These are phyloP conservation scores for Clausena lansium DNA, from an alignment of 345 rosid species.

Conservation along the genomic window DNA sequence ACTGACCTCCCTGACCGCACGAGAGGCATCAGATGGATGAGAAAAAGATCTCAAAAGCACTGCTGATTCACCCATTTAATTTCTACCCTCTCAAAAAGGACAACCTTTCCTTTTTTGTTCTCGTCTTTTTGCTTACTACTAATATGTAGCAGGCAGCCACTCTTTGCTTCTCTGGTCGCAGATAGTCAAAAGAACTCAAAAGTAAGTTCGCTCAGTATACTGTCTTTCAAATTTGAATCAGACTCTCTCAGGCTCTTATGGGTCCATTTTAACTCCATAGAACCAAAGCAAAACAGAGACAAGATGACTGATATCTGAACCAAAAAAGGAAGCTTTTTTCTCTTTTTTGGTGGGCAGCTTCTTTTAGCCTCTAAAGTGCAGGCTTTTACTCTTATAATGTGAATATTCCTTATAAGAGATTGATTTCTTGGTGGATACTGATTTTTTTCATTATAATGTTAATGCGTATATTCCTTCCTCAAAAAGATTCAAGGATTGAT, in stretches of 20 bases:
- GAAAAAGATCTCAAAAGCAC: slow-evolving; percentile 80
- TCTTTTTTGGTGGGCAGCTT: neutral
- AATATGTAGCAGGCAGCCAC: neutral
- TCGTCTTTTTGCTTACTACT: neutral
- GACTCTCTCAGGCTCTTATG: neutral
- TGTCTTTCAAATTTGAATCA: neutral
- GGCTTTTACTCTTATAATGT: neutral
- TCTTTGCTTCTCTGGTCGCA: neutral
- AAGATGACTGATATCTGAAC: neutral
- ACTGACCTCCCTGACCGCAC: slow-evolving; percentile 56
- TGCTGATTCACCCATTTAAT: slow-evolving; percentile 56
- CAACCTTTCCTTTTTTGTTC: slow-evolving; percentile 5
- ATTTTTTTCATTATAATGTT: neutral
- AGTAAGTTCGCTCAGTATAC: neutral
- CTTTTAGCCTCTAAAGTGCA: neutral
- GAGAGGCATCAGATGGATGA: slow-evolving; percentile 65
- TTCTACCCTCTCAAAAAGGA: neutral
- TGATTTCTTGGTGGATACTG: neutral
- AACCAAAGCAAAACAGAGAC: neutral
- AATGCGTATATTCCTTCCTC: neutral
- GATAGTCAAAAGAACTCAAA: neutral
- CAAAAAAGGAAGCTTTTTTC: neutral
- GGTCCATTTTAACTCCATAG: slow-evolving; percentile 2
- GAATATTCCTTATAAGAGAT: too few species aligned
- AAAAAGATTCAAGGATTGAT: neutral